Percentiles rank a stretch among this genome's conserved stretches.
Evolutionary conservation across 768 basidiomycete genomes (phyloP).

Genomic region (Paxillus rubicundulus): DNA sequence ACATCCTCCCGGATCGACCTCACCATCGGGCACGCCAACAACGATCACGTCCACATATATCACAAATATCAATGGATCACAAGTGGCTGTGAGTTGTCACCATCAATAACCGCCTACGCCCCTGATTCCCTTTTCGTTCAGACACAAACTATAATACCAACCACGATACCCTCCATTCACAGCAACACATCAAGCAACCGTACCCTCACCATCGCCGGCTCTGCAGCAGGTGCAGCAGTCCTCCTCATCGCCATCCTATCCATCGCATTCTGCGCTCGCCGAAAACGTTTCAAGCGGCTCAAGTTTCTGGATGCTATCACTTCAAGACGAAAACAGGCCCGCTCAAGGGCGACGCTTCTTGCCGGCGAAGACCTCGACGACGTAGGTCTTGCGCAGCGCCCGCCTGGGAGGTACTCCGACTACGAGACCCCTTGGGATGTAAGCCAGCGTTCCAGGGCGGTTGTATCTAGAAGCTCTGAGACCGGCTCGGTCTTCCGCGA

Average conservation of each 20-base stretch:
- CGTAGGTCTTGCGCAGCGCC: constrained; percentile 1
- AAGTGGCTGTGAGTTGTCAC: constrained; percentile 16
- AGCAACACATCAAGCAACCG: constrained; percentile 19
- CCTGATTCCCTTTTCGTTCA: background rate
- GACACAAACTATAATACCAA: constrained; percentile 16
- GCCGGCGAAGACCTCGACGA: constrained; percentile 26
- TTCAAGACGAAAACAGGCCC: constrained; percentile 18
- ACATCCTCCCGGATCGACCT: background rate
- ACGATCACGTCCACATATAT: constrained; percentile 21
- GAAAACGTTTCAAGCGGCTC: constrained; percentile 35
- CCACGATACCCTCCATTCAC: constrained; percentile 12
- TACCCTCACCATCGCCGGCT: constrained; percentile 42
- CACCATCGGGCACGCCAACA: constrained; percentile 10
- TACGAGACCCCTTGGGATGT: constrained; percentile 24
- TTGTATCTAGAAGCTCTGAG: constrained; percentile 27
- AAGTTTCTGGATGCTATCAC: constrained; percentile 30
- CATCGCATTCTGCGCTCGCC: constrained; percentile 37
- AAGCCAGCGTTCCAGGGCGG: background rate
- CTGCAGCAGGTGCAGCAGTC: constrained; percentile 37
- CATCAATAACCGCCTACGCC: background rate
- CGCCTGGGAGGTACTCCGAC: constrained; percentile 15
- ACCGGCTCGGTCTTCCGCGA: constrained; percentile 48
- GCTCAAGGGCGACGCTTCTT: constrained; percentile 20
- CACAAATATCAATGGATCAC: constrained; percentile 13
- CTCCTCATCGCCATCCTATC: constrained; percentile 37